Evolutionary conservation across 331 rosid species (phyloP), one percentile per base, ranked within the genome.

Genomic region (Pyrus hybrid): DNA sequence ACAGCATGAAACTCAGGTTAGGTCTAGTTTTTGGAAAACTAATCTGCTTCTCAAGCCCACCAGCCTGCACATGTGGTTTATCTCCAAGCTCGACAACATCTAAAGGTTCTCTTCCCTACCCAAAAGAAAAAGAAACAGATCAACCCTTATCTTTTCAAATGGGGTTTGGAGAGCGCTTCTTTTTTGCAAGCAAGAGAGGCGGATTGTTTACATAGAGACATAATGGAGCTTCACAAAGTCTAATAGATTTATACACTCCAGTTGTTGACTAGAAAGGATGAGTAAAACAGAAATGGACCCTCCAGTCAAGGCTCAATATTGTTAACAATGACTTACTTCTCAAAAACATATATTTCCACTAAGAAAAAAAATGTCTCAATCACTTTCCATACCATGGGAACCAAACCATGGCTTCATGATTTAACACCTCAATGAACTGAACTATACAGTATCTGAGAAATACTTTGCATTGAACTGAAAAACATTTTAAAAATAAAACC

Each of bases 31-130:
- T 45, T 22, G 26, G 58, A 76, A 25, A 53, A 72, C 72, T 41
- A 63, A 85, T 79, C 80, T 82, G 83, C 79, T 78, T 73, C 82
- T 79, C 82, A 56, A 72, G 72, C 68, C 67, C 83, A 66, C 25
- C 71, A 74, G 47, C 20, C 49, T 53, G 63, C 23, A 62, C 41
- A 30, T 41, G 58, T 20, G 71, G 49, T 28, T 35, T 49, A 56
- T 26, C 67, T n/a, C 20, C 20, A 35, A 7, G 22, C 33, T 61
- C 62, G 72, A 71, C 33, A 20, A 33, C 72, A 74, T 80, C 79
- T 30, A 21, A 28, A 69, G 61, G 54, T 25, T 77, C 83, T 29
- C 74, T 53, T 65, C 71, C 67, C 78, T 84, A 17, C 25, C 13
- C 16, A 68, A 8, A 47, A 65, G 20, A 20, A 18, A 35, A 49